Conservation (phyloP, 1,284 basidiomycete genomes). For the Coniferiporia weirii region DNA sequence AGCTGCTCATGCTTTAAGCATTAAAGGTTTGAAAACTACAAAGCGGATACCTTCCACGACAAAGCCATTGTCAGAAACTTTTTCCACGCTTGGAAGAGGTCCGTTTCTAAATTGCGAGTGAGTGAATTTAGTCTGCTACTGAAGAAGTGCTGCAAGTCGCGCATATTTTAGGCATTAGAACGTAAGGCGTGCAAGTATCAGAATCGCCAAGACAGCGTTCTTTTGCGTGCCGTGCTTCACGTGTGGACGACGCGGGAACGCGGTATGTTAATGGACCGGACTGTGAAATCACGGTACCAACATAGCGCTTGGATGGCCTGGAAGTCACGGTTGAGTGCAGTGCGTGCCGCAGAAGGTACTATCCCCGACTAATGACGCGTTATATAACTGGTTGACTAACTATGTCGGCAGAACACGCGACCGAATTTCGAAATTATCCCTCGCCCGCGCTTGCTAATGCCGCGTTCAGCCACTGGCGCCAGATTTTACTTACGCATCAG, state of each 20-base stretch:
- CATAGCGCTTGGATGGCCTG: constrained; percentile 49
- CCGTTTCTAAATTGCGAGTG: constrained; percentile 9
- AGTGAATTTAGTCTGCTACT: not conserved
- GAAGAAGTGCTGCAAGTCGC: constrained; percentile 53
- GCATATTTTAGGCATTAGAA: constrained; percentile 39
- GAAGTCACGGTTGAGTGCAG: constrained; percentile 42
- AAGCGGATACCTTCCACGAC: constrained; percentile 12
- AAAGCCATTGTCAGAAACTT: constrained; percentile 5
- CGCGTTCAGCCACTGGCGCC: constrained; percentile 14
- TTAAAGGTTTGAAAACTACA: constrained; percentile 6
- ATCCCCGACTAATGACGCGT: not conserved
- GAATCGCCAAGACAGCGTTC: constrained; percentile 54
- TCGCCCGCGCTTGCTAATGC: constrained; percentile 9
- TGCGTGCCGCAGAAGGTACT: constrained; percentile 43
- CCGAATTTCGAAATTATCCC: constrained; percentile 17
- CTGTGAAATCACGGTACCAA: constrained; percentile 42
- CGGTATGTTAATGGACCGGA: constrained; percentile 54
- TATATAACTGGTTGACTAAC: not conserved
- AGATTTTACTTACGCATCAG: constrained; percentile 34
- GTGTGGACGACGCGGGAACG: constrained; percentile 73
- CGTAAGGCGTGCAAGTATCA: constrained; percentile 52
- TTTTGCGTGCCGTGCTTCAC: constrained; percentile 57
- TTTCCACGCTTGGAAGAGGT: constrained; percentile 7
- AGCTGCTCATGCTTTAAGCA: not conserved
- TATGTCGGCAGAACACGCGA: constrained; percentile 8